These are phyloP conservation scores for Jackrogersella multiformis DNA, from an alignment of 495 filamentous ascomycete genomes.

Conservation along the genomic window DNA sequence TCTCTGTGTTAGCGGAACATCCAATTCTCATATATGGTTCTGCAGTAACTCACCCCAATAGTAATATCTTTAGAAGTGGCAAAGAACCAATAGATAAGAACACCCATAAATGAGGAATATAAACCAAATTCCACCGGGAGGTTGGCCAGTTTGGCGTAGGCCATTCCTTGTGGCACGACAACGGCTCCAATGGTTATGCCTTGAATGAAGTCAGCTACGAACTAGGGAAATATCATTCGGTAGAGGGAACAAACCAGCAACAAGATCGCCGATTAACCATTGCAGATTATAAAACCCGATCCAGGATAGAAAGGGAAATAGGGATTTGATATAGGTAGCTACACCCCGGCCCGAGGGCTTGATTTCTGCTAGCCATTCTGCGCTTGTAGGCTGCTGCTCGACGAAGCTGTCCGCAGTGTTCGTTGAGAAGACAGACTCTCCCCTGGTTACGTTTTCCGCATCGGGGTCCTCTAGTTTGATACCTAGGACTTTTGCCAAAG, in stretches of 20 bases:
- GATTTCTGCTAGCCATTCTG: constrained; percentile 74
- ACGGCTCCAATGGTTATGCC: constrained; percentile 95
- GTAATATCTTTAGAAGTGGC: constrained; percentile 99
- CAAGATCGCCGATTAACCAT: constrained; percentile 89
- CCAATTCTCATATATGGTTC: constrained; percentile 52
- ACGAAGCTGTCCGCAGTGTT: constrained; percentile 81
- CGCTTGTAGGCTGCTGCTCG: constrained; percentile 78
- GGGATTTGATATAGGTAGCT: constrained; percentile 65
- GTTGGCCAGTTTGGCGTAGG: constrained; percentile 87
- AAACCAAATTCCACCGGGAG: constrained; percentile 84
- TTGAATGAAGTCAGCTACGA: constrained; percentile 46
- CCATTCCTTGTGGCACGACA: constrained; percentile 97
- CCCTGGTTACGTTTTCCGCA: constrained; percentile 66
- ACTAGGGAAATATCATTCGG: neutral
- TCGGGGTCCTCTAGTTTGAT: constrained; percentile 81
- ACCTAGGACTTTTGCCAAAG: constrained; percentile 79
- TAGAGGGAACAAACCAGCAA: constrained; percentile 73
- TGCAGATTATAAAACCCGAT: constrained; percentile 85
- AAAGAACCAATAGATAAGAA: constrained; percentile 97
- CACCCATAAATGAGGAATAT: constrained; percentile 98
- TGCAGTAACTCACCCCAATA: constrained; percentile 79
- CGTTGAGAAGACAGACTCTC: constrained; percentile 83
- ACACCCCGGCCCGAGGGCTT: constrained; percentile 66
- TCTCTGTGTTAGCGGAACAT: constrained; percentile 1
- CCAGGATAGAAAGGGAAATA: constrained; percentile 92